Base-by-base conservation (phyloP, 345 rosid species). In the Heritiera fomes region DNA sequence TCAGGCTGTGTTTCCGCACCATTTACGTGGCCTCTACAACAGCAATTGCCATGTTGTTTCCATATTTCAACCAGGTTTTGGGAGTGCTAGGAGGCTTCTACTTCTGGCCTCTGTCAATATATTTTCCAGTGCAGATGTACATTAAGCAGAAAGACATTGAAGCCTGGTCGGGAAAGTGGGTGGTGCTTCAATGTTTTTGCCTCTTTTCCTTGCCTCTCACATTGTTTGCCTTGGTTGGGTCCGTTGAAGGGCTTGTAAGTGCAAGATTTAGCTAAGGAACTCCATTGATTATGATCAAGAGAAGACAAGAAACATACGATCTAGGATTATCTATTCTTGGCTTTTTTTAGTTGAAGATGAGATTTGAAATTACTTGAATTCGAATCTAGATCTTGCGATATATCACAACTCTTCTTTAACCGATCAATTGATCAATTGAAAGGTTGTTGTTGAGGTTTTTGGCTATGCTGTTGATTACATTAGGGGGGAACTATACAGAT, bases 51-150 rank as follows among this genome's bases (percentile, higher is more conserved):
- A 77, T 91, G 66, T 3, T 87, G 56, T 95, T 95, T 83, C 97
- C 98, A 4, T 93, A 89, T 86, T 95, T 95, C 89, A 93, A 95
- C 85, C 90, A 91, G 79, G 90, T 93, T 30, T 52, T 95, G 6
- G 98, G 97, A 56, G 81, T 89, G 34, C 55, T 93, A 32, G 98
- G 95, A 45, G 98, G 90, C 12, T n/a, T 91, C 41, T 86, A 79
- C 45, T 95, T 93, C 60, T 93, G 95, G 97, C 97, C 98, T 2
- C 81, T 93, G 55, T 77, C 90, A 2, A 90, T 93, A 75, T 88
- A 93, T 85, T 91, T 91, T 64, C 98, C 98, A 0, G 89, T 92
- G 81, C 89, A 88, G 75, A 93, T 95, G 95, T 87, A 88, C 78
- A 68, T 87, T 53, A 78, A 61, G 87, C 95, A 87, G 83, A 89